Evolutionary conservation across 2,329 filamentous ascomycete genomes (phyloP).

Genomic region (Exutisphaerella laricina): DNA sequence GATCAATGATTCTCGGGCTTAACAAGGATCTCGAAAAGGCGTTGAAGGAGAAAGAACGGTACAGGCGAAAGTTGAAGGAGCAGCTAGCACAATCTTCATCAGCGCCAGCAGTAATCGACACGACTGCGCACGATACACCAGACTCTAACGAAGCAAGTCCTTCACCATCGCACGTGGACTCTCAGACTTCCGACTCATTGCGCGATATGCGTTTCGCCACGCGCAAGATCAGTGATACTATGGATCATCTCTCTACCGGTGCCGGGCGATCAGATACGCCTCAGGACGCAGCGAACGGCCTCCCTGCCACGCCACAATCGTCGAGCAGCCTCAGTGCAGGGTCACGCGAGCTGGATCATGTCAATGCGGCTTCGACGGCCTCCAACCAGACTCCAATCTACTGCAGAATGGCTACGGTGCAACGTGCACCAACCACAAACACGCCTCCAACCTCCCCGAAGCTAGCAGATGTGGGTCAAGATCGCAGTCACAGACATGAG

Average conservation of each 20-base stretch:
- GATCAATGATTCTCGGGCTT: constrained; percentile 84
- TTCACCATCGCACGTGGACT: constrained; percentile 22
- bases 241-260: constrained; percentile 17
- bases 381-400: background rate
- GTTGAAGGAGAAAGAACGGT: constrained; percentile 90
- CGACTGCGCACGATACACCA: constrained; percentile 13
- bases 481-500: constrained; percentile 8
- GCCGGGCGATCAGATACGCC: constrained; percentile 30
- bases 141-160: constrained; percentile 25
- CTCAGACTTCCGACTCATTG: constrained; percentile 7
- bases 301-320: constrained; percentile 23
- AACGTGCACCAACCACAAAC: constrained; percentile 15
- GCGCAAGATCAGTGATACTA: constrained; percentile 28
- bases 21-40: constrained; percentile 92
- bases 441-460: constrained; percentile 25
- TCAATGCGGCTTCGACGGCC: constrained; percentile 7
- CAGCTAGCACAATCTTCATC: constrained; percentile 45
- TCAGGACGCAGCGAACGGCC: constrained; percentile 21
- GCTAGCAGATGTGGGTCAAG: constrained; percentile 12
- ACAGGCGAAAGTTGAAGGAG: constrained; percentile 86
- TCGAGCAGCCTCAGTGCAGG: constrained; percentile 15
- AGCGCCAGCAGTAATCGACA: constrained; percentile 24
- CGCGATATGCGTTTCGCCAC: constrained; percentile 27
- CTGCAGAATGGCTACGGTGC: constrained; percentile 3
- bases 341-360: constrained; percentile 16